phyloP scores from a whole-genome alignment of 495 filamentous ascomycete species.

The Aspergillus egyptiacus region DNA sequence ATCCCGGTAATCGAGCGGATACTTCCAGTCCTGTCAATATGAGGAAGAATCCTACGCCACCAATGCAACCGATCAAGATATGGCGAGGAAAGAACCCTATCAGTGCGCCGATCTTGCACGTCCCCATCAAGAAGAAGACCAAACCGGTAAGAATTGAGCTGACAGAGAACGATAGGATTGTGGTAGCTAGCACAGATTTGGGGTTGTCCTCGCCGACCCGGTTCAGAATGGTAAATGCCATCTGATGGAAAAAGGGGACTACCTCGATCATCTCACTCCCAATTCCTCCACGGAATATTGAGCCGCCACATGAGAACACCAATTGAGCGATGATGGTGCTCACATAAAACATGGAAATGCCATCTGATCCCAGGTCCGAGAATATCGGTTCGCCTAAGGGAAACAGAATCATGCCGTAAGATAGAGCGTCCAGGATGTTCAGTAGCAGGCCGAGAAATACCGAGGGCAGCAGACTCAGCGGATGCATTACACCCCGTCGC shows the following conservation, averaged over 20 bases:
- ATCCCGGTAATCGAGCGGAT: constrained; percentile 80
- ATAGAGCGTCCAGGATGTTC: constrained; percentile 89
- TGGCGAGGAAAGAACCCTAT: constrained; percentile 95
- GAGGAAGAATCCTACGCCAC: constrained; percentile 96
- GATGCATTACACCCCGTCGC: constrained; percentile 57
- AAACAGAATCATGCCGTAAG: constrained; percentile 96
- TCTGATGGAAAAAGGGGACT: constrained; percentile 95
- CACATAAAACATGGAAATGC: constrained; percentile 97
- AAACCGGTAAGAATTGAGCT: constrained; percentile 86
- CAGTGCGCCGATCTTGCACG: constrained; percentile 76
- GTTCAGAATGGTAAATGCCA: constrained; percentile 82
- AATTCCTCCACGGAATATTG: constrained; percentile 84
- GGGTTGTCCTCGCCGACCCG: constrained; percentile 73
- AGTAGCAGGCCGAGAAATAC: constrained; percentile 83
- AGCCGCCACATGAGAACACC: constrained; percentile 79
- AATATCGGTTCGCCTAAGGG: constrained; percentile 83
- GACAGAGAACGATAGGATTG: constrained; percentile 81
- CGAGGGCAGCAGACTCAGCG: constrained; percentile 67
- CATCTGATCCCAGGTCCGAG: constrained; percentile 74
- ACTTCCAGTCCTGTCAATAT: constrained; percentile 89
- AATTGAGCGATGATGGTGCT: constrained; percentile 93
- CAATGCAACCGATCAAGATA: constrained; percentile 95
- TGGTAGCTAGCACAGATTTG: constrained; percentile 82
- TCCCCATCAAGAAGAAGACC: constrained; percentile 87
- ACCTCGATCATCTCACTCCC: constrained; percentile 99